These are phyloP conservation scores for Amauroascus niger DNA, from an alignment of 2,329 filamentous ascomycete species.

Conservation along the genomic window DNA sequence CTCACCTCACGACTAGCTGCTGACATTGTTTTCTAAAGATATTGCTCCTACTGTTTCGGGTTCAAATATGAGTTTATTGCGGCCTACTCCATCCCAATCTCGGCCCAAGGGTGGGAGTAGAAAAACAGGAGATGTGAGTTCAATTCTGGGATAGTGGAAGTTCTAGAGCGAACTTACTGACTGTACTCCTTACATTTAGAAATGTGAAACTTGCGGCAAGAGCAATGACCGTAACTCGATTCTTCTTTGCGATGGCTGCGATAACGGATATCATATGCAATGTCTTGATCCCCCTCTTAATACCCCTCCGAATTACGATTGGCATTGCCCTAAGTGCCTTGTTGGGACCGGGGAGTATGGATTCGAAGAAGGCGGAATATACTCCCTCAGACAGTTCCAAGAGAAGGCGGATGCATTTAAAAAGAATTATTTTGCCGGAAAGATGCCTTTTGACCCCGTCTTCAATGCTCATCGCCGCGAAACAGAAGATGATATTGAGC, in stretches of 20 bases:
- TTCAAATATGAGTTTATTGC: slow-evolving; percentile 91
- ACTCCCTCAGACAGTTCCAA: slow-evolving; percentile 91
- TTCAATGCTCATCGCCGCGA: slow-evolving; percentile 71
- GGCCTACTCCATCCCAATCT: slow-evolving; percentile 58
- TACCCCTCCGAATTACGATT: slow-evolving; percentile 70
- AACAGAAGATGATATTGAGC: slow-evolving; percentile 90
- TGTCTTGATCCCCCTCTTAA: slow-evolving; percentile 83
- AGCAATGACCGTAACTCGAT: slow-evolving; percentile 62
- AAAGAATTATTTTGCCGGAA: slow-evolving; percentile 81
- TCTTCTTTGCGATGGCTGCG: slow-evolving; percentile 82
- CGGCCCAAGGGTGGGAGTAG: slow-evolving; percentile 48
- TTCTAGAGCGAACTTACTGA: neutral
- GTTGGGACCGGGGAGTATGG: slow-evolving; percentile 95
- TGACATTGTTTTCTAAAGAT: slow-evolving; percentile 27
- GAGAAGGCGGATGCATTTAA: slow-evolving; percentile 94
- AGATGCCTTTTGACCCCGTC: slow-evolving; percentile 77
- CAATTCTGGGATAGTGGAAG: neutral
- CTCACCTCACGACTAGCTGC: slow-evolving; percentile 5
- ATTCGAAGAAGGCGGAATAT: slow-evolving; percentile 91
- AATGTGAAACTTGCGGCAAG: slow-evolving; percentile 79
- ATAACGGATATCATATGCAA: slow-evolving; percentile 73
- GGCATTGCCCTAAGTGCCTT: slow-evolving; percentile 91
- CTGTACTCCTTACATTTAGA: slow-evolving; percentile 40
- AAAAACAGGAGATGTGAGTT: slow-evolving; percentile 49
- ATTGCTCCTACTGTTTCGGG: slow-evolving; percentile 74